A percentile compares a stretch with the other conserved stretches of the same genome.
phyloP scores from a whole-genome alignment of 2,329 filamentous ascomycete species.

The Hypocrella siamensis region DNA sequence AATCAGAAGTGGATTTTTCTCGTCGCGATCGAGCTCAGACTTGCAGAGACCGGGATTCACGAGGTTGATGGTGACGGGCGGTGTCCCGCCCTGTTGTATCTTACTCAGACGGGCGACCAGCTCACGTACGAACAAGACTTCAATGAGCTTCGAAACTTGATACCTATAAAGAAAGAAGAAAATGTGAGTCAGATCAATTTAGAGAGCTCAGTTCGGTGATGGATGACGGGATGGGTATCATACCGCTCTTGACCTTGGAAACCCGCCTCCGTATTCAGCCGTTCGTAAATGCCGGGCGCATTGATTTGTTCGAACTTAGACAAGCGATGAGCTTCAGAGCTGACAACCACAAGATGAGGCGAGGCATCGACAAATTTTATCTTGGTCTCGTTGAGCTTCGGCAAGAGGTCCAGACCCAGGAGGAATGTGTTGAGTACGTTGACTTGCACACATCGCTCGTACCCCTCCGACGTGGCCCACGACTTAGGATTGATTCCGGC shows the following conservation, averaged over 20 bases:
- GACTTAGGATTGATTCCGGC: slow-evolving; percentile 20
- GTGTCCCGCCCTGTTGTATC: not conserved
- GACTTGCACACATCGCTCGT: slow-evolving; percentile 32
- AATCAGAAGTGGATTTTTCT: not conserved
- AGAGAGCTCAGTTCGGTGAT: too few relatives aligned
- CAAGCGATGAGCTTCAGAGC: slow-evolving; percentile 8
- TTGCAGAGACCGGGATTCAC: slow-evolving; percentile 38
- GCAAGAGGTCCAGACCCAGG: slow-evolving; percentile 31
- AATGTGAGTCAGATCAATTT: too few relatives aligned
- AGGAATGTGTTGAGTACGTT: slow-evolving; percentile 39
- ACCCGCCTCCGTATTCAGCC: slow-evolving; percentile 10
- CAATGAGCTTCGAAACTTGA: slow-evolving; percentile 15
- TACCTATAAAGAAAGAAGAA: too few relatives aligned
- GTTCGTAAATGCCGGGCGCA: slow-evolving; percentile 10
- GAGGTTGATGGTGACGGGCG: slow-evolving; percentile 29
- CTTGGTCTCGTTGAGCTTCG: slow-evolving; percentile 29
- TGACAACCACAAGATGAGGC: slow-evolving; percentile 13
- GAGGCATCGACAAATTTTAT: slow-evolving; percentile 5
- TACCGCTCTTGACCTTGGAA: slow-evolving; percentile 3
- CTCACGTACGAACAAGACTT: slow-evolving; percentile 11
- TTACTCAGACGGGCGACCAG: too few relatives aligned
- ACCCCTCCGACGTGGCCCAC: slow-evolving; percentile 21
- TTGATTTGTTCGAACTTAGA: slow-evolving; percentile 4
- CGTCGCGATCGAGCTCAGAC: slow-evolving; percentile 26
- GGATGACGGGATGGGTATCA: too few relatives aligned